Evolutionary conservation across 2,329 filamentous ascomycete species (phyloP), one percentile per base, ranked within the genome.

Genomic region (Fusarium humuli): DNA sequence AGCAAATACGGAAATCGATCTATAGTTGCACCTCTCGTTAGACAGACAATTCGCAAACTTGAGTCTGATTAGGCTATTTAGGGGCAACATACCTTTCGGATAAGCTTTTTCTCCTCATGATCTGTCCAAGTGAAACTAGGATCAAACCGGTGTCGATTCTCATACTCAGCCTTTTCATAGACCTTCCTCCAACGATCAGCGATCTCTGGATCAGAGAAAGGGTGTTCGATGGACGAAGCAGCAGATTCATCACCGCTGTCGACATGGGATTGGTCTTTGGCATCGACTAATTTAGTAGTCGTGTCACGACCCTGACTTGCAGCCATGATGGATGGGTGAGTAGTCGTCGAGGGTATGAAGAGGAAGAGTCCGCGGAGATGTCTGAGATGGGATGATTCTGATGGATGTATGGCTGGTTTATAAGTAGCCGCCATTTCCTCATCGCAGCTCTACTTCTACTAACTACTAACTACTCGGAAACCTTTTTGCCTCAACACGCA

Each of bases 131-230:
- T 79, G 9, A 68, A 76, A 16, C 40, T 58, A 3, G 76, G 75
- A 44, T 91, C 88, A 73, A 87, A 91, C 14, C 88, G 83, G 73
- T 91, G 88, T 1, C 83, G 79, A 20, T 89, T 88, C 77, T 91
- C 88, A 70, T 90, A 91, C 1, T 77, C 66, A 3, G 86, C 85
- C 9, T 84, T 83, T 66, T 89, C 86, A 64, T 89, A 89, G 7
- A 88, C 74, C 7, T 78, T 78, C 4, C 81, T 79, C 83, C 86
- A 89, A 70, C 86, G 82, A n/a, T 85, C 82, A 2, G 86, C 85
- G 4, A 86, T 79, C 5, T 80, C 79, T 4, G 85, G 82, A 52
- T 88, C 85, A 0, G 82, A 79, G 70, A 89, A 89, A 37, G 80
- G 57, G 47, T 84, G 81, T n/a, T 80, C 77, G 3, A 76, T 67